phyloP scores from a whole-genome alignment of 805 yeast species.

The Torulaspora quercuum region DNA sequence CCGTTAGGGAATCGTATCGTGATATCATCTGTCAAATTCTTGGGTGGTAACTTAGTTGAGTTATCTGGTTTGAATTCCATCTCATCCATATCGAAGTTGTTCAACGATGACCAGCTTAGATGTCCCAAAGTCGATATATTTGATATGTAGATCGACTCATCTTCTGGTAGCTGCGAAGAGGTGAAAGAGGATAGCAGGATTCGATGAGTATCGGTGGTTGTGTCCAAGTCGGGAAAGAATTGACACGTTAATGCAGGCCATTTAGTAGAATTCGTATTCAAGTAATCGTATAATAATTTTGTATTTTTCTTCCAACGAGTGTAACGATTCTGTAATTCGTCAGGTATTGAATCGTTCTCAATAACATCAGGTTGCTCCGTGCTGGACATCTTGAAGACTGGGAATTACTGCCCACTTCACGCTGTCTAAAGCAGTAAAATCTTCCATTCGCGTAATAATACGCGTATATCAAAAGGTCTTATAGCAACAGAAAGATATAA shows the following conservation, averaged over 20 bases:
- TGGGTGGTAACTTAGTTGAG: slow-evolving; percentile 29
- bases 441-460: slow-evolving; percentile 1
- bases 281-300: slow-evolving; percentile 67
- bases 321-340: slow-evolving; percentile 33
- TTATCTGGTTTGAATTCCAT: slow-evolving; percentile 39
- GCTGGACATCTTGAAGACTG: slow-evolving; percentile 5
- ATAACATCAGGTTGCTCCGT: neutral
- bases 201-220: slow-evolving; percentile 28
- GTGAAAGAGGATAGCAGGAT: slow-evolving; percentile 35
- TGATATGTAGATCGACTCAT: slow-evolving; percentile 33
- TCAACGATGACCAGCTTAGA: slow-evolving; percentile 35
- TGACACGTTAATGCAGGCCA: slow-evolving; percentile 71
- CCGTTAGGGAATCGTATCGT: slow-evolving; percentile 38
- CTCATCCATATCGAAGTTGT: slow-evolving; percentile 38
- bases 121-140: slow-evolving; percentile 33
- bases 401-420: too few species aligned
- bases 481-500: neutral
- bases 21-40: slow-evolving; percentile 27
- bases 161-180: slow-evolving; percentile 36
- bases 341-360: slow-evolving; percentile 16
- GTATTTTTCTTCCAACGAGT: slow-evolving; percentile 74
- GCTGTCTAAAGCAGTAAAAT: too few species aligned
- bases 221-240: slow-evolving; percentile 54
- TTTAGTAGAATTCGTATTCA: slow-evolving; percentile 62
- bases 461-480: neutral